Evolutionary conservation across 1,284 basidiomycete species (phyloP), one percentile per base, ranked within the genome.

Genomic region (Ganoderma leucocontextum): DNA sequence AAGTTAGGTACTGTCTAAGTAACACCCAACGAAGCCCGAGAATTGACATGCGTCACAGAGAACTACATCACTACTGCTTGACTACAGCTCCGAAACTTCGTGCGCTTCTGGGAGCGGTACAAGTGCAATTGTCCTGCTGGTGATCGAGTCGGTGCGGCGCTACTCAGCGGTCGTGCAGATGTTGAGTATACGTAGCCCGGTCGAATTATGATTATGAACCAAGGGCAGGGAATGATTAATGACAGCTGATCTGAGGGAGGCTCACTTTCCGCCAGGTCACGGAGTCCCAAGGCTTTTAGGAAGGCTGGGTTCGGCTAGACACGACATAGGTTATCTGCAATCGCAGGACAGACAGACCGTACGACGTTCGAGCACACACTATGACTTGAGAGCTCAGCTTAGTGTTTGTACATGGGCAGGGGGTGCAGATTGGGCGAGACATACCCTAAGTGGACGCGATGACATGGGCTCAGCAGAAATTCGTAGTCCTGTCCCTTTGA

Each of bases 41-140:
- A 2, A n/a, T 52, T 52, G 10, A 25, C 13, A 13, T 52, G 49
- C 19, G 49, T 22, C 2, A 52, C 49, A 25, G 49, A 29, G 49
- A 10, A 3, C 22, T 7, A 19, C 5, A 25, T 52, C 49, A 29
- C 10, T 12, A 52, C 19, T 4, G 29, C 49, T 0, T 29, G 22
- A 52, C 12, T 2, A n/a, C n/a, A n/a, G n/a, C 10, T 17, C 25
- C 25, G 22, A 12, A 52, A 22, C 25, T 29, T 35, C 4, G 17
- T 3, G 17, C 44, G 60, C 44, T 62, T 62, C 29, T 12, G 19
- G 42, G 35, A 49, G 44, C 33, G 41, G 44, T 62, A 62, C n/a
- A 47, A 15, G 25, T n/a, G n/a, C n/a, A n/a, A n/a, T 25, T 49
- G 29, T 62, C 60, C 9, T 49, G 17, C n/a, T n/a, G n/a, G n/a